Base-by-base conservation (phyloP, 202 grass and related monocot species). In the Miscanthus sacchariflorus region DNA sequence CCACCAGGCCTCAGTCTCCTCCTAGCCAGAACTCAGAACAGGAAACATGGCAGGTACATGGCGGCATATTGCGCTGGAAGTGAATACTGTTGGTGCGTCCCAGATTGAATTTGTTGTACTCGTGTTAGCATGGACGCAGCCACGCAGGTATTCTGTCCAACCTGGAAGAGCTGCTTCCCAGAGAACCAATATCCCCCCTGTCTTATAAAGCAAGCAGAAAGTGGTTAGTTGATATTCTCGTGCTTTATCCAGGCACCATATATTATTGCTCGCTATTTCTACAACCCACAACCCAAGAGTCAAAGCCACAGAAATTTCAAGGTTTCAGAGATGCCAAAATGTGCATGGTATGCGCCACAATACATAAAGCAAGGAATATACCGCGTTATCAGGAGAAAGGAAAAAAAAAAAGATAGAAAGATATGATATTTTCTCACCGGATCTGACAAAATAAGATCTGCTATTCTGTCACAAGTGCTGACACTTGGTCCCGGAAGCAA, bases 131-230 rank as follows among this genome's bases (percentile, higher is more conserved):
- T 72, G 72, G 39, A 14, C 1, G 18, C 56, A 65, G 38, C 38
- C 38, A 39, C 38, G 38, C 38, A 39, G 38, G 6, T 6, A 6
- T 6, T 6, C 38, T 6, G 38, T 6, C 54, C 30, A 44, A 38
- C 79, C 23, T 39, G 68, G 12, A 33, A 80, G 66, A 40, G 36
- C 24, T 52, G 42, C 18, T 80, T 78, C 33, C 14, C 0, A 13
- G 2, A 74, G 17, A 56, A 59, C 54, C 3, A 27, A 6, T 74
- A 52, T 18, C 2, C 15, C 36, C 49, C 46, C 65, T 74, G 56
- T 43, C 33, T 56, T n/a, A 67, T 80, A 66, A 73, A 89, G 42
- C 54, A 80, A 79, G 61, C 21, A 28, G 19, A 84, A 74, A 21
- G 33, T 24, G 23, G n/a, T 72, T 23, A 74, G 50, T 73, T 83